A percentile compares a stretch with the other conserved stretches of the same genome.
These are phyloP conservation scores for Hibiscus mutabilis DNA, from an alignment of 345 rosid species.

Conservation along the genomic window DNA sequence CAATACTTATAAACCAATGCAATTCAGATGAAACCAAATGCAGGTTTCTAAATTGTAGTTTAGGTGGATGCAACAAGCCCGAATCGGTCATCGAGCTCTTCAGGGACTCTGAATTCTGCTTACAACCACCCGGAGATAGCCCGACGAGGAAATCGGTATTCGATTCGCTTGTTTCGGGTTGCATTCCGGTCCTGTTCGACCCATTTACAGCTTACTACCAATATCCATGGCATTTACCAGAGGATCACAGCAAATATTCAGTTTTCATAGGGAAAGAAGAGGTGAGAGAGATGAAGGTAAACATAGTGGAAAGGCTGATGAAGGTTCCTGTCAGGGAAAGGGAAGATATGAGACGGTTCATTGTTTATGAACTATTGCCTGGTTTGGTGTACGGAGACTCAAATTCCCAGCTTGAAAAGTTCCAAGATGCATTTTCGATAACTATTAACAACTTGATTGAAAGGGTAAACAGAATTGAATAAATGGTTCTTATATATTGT, in stretches of 20 bases:
- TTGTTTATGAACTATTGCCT: conserved; percentile 62
- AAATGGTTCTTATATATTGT: neutral
- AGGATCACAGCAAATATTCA: conserved; percentile 58
- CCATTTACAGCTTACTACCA: conserved; percentile 80
- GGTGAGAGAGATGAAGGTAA: conserved; percentile 6
- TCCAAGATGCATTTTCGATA: conserved; percentile 71
- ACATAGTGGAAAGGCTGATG: conserved; percentile 50
- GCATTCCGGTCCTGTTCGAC: conserved; percentile 76
- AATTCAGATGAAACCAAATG: conserved; percentile 21
- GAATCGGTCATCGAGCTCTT: conserved; percentile 46
- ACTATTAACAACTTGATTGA: conserved; percentile 50
- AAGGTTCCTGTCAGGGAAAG: conserved; percentile 37
- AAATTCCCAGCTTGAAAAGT: conserved; percentile 47
- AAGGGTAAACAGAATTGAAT: conserved; percentile 29
- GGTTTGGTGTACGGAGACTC: conserved; percentile 56
- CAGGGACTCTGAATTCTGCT: conserved; percentile 66
- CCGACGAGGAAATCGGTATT: conserved; percentile 77
- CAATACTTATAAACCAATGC: conserved; percentile 59
- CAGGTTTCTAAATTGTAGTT: conserved; percentile 41
- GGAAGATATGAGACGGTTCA: conserved; percentile 65
- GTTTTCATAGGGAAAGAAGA: conserved; percentile 66
- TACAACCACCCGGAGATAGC: conserved; percentile 85
- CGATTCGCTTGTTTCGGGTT: conserved; percentile 72
- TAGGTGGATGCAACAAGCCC: conserved; percentile 47
- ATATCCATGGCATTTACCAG: conserved; percentile 87